phyloP scores from a whole-genome alignment of 257 asterid genomes.

The Nicotiana otophora region DNA sequence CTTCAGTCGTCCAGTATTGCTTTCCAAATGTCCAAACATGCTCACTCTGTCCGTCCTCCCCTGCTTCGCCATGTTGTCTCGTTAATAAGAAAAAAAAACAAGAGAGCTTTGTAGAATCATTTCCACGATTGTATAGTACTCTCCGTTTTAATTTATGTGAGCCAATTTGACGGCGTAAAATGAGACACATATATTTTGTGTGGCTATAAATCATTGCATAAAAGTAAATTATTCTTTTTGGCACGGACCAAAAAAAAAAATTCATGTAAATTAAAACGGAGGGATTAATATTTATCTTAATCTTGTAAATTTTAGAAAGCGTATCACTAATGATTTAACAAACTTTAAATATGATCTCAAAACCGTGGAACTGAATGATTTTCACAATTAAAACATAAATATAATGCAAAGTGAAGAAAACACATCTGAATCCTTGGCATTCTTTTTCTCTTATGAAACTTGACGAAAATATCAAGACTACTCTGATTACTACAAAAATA shows the following conservation, averaged over 20 bases:
- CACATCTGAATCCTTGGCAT: no score
- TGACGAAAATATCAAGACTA: neutral
- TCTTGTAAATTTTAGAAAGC: neutral
- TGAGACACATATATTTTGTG: no score
- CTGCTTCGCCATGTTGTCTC: neutral
- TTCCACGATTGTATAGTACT: no score
- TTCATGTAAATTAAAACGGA: no score
- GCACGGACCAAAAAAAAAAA: no score
- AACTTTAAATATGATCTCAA: neutral
- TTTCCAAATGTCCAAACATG: neutral
- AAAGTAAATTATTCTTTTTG: no score
- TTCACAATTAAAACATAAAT: neutral
- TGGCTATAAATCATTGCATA: no score
- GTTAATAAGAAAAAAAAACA: neutral
- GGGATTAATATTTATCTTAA: neutral
- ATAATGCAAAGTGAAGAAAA: no score
- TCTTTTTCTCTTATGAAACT: no score
- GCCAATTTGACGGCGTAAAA: no score
- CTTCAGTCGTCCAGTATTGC: neutral
- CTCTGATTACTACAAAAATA: neutral
- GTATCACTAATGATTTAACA: neutral
- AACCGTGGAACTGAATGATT: neutral
- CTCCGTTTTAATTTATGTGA: no score
- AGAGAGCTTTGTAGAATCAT: no score
- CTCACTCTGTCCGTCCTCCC: neutral